Base-by-base conservation (phyloP, 225 moss, liverwort and hornwort genomes). In the Lunularia cruciata region DNA sequence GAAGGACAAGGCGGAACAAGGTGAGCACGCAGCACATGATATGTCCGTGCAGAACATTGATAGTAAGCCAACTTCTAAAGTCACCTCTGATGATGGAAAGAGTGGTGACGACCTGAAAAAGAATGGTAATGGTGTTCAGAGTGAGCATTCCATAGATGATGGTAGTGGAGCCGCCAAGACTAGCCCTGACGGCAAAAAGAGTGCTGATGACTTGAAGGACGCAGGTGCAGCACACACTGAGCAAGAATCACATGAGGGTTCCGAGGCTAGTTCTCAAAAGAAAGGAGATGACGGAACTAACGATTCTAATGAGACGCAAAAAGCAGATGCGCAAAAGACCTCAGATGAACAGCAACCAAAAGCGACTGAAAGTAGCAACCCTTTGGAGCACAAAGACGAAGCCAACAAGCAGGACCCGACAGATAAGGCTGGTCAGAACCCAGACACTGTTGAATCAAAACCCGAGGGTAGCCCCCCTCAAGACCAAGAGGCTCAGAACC, bases 181-280 rank as follows among this genome's bases (percentile, higher is more conserved):
- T 2, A 55, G 47, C 31, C n/a, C 9, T 61, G 70, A 49, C 42
- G 54, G 27, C 19, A 57, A 25, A 8, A 42, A 39, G 23, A 62
- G 42, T 25, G 26, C 62, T 6, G 63, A 64, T 46, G 49, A 68
- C 27, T 46, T 61, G 64, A 81, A 56, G 60, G 74, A 66, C 40
- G 35, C 46, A 52, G 53, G 3, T 7, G 4, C 23, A 15, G 15
- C 43, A 42, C 63, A 60, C 20, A 22, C 1, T 11, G 60, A 39
- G 38, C 38, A 15, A 62, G 25, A 13, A 22, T 27, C 63, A 11
- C 11, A 28, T 45, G 63, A 45, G 8, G 45, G 16, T 10, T 45
- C 45, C 12, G 26, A 63, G 2, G 27, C 43, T 45, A 30, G 0
- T 31, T 15, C 18, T 1, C 15, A 18, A 59, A 59, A 36, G 35